Evolutionary conservation across 148 eudicot species (phyloP), one percentile per base, ranked within the genome.

Genomic region (Nepenthes mirabilis): DNA sequence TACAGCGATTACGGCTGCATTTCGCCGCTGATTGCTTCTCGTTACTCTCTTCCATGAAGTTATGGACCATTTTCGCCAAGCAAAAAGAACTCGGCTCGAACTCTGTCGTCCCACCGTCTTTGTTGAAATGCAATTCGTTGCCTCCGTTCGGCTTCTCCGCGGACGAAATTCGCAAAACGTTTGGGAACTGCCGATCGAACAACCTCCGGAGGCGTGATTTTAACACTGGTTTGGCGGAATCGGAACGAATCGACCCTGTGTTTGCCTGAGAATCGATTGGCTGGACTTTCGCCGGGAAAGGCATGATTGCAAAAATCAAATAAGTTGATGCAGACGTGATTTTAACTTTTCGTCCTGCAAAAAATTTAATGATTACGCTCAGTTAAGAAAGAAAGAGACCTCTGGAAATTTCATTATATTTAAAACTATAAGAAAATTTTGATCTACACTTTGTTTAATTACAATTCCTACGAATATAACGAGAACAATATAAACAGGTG

Each of bases 131-230:
- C 50, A 32, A 40, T 34, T 48, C 70, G 3, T 14, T 34, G 34
- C 53, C 57, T 40, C 32, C 69, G 11, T 55, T 33, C 11, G 72
- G 12, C 72, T 71, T 74, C 47, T 72, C 68, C 36, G 72, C 52
- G 56, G 74, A 64, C 10, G 83, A 74, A 54, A 60, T 74, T 37
- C 72, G 66, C 63, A 74, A 63, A 14, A 81, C 82, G 33, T 74
- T 70, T n/a, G 70, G 78, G 56, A 78, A 73, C 70, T 77, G 88
- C 57, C 82, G 86, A 69, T 84, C 86, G 43, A 85, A 85, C 8
- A 85, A 79, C 57, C 87, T 61, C 72, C 79, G 76, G 69, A 85
- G 75, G 13, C 91, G 70, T 43, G 87, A 79, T 62, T 77, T 85
- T 62, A 75, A n/a, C 67, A 77, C 82, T 49, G 84, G 83, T 56